Percentiles rank a stretch among this genome's conserved stretches.
Evolutionary conservation across 2,329 filamentous ascomycete genomes (phyloP).

Genomic region (Fusarium devonianum): DNA sequence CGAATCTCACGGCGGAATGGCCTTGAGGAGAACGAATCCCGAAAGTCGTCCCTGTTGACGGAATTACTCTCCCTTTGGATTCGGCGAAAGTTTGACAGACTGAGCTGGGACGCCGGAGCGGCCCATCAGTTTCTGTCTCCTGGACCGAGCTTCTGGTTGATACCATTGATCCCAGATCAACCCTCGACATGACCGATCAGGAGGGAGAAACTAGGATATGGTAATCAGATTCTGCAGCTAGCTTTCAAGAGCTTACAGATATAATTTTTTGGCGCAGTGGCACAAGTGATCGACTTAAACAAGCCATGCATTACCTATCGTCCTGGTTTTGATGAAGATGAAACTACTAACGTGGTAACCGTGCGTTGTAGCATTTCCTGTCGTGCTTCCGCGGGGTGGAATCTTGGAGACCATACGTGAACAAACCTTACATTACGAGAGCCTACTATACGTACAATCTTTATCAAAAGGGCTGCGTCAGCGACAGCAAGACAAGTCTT

Average conservation of each 20-base stretch:
- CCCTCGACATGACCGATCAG: not conserved
- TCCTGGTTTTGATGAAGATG: not conserved
- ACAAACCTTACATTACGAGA: not conserved
- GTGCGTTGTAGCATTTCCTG: not conserved
- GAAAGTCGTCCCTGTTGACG: constrained; percentile 6
- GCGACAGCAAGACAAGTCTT: not conserved
- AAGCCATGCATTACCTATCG: no score
- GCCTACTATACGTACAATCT: not conserved
- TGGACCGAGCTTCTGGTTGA: constrained; percentile 1
- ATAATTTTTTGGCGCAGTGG: not conserved
- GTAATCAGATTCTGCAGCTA: constrained; percentile 3
- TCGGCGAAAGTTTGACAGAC: constrained; percentile 26
- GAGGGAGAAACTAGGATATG: constrained; percentile 5
- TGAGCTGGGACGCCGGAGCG: constrained; percentile 19
- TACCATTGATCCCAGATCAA: no score
- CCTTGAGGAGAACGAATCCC: constrained; percentile 5
- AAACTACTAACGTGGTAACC: no score
- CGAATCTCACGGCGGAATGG: constrained; percentile 1
- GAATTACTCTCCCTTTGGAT: constrained; percentile 11
- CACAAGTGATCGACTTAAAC: no score
- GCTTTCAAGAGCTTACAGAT: constrained; percentile 11
- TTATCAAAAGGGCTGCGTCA: not conserved
- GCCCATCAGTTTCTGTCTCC: constrained; percentile 10
- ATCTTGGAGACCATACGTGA: constrained; percentile 1
- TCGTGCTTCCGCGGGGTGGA: not conserved